Base-by-base conservation (phyloP, 305 asterid species). In the Rubia balearica region DNA sequence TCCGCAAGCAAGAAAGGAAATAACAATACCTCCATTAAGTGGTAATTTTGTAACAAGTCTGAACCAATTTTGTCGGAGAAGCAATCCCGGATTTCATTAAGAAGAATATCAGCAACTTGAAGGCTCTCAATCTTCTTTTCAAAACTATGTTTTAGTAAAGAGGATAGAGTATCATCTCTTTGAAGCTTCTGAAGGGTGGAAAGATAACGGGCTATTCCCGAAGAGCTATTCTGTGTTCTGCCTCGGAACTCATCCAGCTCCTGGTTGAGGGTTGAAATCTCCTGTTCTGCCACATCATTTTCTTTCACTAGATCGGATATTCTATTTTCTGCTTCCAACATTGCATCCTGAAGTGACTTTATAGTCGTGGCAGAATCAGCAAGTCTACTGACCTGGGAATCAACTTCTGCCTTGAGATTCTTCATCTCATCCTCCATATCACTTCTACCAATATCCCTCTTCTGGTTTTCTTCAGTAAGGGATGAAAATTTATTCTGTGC, bases 371-470 rank as follows among this genome's bases (percentile, higher is more conserved):
- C 82, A 76, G 97, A 86, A 79, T 89, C 90, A 67, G 87, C 78
- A 78, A 91, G 81, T 88, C 82, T 87, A 77, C 80, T 71, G 77
- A 84, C 83, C 65, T 80, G 84, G 71, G 76, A 79, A 71, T 86
- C 89, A 73, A 84, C 84, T 80, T 92, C 96, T 66, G 82, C 92
- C 82, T 78, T 95, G 73, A 90, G 81, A 78, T 82, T 92, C 80
- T 79, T 85, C 59, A 89, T 83, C 88, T 91, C 94, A 22, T 80
- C 82, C 73, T 90, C 96, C 79, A 86, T 79, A 78, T 85, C 88
- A 76, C 67, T 79, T 81, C 74, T 80, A 68, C 83, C 82, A 76
- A 73, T 74, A 73, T 75, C 77, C 67, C 76, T 77, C 80, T 81
- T 83, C 48, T 67, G 80, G 73, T 81, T 83, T 82, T 90, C 96